Conservation (phyloP, 1,284 basidiomycete genomes). For the Trametes pubescens region DNA sequence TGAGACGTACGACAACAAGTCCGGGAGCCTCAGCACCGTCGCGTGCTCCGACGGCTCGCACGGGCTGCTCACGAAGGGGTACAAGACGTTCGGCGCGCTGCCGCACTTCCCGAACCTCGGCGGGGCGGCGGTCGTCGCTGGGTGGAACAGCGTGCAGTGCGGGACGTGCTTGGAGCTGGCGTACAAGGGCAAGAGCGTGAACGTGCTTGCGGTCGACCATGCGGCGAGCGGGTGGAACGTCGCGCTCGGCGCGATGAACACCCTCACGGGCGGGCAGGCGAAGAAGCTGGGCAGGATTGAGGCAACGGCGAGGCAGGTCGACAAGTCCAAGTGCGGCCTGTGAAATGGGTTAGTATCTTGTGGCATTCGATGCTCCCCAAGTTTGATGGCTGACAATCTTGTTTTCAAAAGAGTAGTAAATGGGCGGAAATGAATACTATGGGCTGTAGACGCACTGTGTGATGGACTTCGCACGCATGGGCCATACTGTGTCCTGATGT, state of each 20-base stretch:
- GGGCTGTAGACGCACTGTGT: background rate
- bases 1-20: slow-evolving; percentile 50
- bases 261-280: slow-evolving; percentile 39
- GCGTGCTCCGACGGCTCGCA: slow-evolving; percentile 59
- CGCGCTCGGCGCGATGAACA: slow-evolving; percentile 43
- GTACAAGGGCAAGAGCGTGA: slow-evolving; percentile 49
- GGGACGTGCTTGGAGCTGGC: slow-evolving; percentile 57
- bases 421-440: too few relatives aligned
- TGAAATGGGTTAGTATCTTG: slow-evolving; percentile 18
- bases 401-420: too few relatives aligned
- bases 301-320: slow-evolving; percentile 38
- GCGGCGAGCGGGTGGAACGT: slow-evolving; percentile 50
- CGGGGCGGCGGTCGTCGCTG: slow-evolving; percentile 50
- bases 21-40: slow-evolving; percentile 45
- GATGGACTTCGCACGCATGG: background rate
- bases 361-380: background rate
- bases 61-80: slow-evolving; percentile 54
- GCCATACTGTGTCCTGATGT: background rate
- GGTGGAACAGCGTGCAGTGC: slow-evolving; percentile 52
- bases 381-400: background rate
- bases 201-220: slow-evolving; percentile 53
- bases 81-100: slow-evolving; percentile 54
- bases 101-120: slow-evolving; percentile 61
- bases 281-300: slow-evolving; percentile 37
- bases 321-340: slow-evolving; percentile 38